These are phyloP conservation scores for Martensiomyces pterosporus DNA, from an alignment of 192 early-diverging fungal species.

Conservation along the genomic window DNA sequence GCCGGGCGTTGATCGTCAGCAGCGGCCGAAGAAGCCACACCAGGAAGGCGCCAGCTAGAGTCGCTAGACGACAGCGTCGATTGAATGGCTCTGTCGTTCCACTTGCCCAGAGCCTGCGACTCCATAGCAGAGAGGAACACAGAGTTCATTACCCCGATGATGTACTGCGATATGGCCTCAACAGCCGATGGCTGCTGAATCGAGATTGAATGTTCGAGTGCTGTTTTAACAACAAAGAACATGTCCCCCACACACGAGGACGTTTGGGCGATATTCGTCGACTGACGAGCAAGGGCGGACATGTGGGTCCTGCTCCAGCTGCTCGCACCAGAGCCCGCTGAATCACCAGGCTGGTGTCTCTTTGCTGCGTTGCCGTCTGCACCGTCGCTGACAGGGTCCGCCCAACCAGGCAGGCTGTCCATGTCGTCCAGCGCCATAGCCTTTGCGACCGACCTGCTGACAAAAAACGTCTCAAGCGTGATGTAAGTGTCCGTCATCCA, in stretches of 20 bases:
- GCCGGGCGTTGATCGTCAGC: background rate
- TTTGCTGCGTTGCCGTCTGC: background rate
- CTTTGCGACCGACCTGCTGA: slow-evolving; percentile 27
- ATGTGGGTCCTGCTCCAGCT: slow-evolving; percentile 1
- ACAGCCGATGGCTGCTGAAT: slow-evolving; percentile 67
- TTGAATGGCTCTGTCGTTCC: slow-evolving; percentile 1
- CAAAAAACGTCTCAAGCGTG: slow-evolving; percentile 34
- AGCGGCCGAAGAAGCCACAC: slow-evolving; percentile 4
- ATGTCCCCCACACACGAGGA: slow-evolving; percentile 82
- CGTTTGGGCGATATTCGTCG: slow-evolving; percentile 15
- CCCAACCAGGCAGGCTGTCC: slow-evolving; percentile 31
- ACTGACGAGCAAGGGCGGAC: background rate
- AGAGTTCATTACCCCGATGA: slow-evolving; percentile 48
- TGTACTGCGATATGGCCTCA: slow-evolving; percentile 63
- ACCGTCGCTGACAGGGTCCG: slow-evolving; percentile 4
- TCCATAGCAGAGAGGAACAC: slow-evolving; percentile 26
- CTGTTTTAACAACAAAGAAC: slow-evolving; percentile 84
- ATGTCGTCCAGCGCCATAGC: slow-evolving; percentile 44
- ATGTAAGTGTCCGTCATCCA: slow-evolving; percentile 43
- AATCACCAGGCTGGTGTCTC: background rate
- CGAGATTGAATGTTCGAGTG: slow-evolving; percentile 65
- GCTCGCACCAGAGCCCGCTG: background rate
- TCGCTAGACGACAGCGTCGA: background rate
- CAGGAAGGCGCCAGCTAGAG: slow-evolving; percentile 23
- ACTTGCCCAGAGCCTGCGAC: slow-evolving; percentile 21